Percentiles rank a stretch among this genome's conserved stretches.
Evolutionary conservation across 192 early-diverging fungal species (phyloP).

Genomic region (Coemansia sp.): DNA sequence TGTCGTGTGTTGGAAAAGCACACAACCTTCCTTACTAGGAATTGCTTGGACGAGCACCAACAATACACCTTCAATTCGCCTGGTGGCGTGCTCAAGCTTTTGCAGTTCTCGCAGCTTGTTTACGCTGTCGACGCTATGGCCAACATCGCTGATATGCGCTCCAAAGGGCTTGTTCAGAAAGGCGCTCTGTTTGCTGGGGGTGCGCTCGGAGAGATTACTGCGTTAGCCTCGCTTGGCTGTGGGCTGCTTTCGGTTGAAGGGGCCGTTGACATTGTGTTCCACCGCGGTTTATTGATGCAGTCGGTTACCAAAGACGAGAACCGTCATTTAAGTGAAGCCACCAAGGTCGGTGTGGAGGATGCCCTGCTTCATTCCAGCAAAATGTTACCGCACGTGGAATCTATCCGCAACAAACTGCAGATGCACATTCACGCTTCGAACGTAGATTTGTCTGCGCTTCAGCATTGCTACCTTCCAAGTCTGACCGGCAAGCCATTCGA

Average conservation of each 20-base stretch:
- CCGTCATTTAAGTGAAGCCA: conserved; percentile 66
- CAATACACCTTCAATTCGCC: conserved; percentile 56
- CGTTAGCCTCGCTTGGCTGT: conserved; percentile 77
- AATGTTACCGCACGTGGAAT: background rate
- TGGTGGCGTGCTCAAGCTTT: conserved; percentile 83
- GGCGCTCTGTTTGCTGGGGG: conserved; percentile 89
- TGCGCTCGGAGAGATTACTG: conserved; percentile 90
- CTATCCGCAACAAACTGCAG: background rate
- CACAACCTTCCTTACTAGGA: too few species aligned
- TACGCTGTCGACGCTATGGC: conserved; percentile 87
- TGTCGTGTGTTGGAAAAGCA: background rate
- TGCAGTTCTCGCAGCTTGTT: conserved; percentile 92
- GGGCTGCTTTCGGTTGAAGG: conserved; percentile 62
- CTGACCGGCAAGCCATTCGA: conserved; percentile 89
- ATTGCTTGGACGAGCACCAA: conserved; percentile 18
- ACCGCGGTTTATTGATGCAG: conserved; percentile 96
- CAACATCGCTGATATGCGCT: conserved; percentile 83
- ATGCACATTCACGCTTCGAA: background rate
- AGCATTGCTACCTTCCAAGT: conserved; percentile 90
- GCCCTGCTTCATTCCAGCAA: conserved; percentile 1
- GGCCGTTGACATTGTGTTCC: conserved; percentile 86
- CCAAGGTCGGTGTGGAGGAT: background rate
- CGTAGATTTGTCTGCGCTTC: conserved; percentile 38
- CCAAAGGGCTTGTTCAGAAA: conserved; percentile 76
- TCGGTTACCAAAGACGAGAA: conserved; percentile 78